Base-by-base conservation (phyloP, 495 filamentous ascomycete species). In the Podospora bellae-mahoneyi region DNA sequence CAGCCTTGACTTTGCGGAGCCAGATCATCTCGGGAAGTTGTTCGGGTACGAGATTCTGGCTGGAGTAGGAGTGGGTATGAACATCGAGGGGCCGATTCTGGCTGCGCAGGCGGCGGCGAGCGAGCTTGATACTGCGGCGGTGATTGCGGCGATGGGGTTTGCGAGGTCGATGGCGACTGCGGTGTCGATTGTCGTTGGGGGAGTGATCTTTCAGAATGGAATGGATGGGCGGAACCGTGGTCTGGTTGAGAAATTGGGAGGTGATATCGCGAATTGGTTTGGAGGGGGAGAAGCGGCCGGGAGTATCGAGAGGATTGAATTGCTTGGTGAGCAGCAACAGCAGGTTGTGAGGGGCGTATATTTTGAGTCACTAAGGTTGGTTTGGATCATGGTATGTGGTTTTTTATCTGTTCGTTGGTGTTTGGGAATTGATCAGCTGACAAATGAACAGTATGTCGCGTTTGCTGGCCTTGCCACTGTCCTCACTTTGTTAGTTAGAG, bases 51-150 rank as follows among this genome's bases (percentile, higher is more conserved):
- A 90, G 68, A 83, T 91, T 62, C 73, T 92, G 30, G 81, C 84
- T 10, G 91, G 90, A n/a, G 78, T 85, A 28, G 90, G 90, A 16
- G 77, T 85, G 19, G 89, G 87, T 0, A 84, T 86, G 15, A 82
- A 87, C 65, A 89, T 91, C 72, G 86, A 91, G 73, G 81, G 88
- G 0, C 91, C 92, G 1, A 82, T 93, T 26, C 87, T 95, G 44
- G 91, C 92, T 0, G 77, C 94, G 2, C 90, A 93, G 69, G 84
- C 86, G 23, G 81, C 82, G 56, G 84, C 91, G 58, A 77, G 85
- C 1, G 86, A 87, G 44, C 78, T 81, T 9, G 90, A 94, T 60
- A 89, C 88, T 5, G 92, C 88, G 0, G 86, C 89, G 1, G 90
- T 89, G 4, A 92, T 90, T 0, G 86, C 89, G 0, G 90, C 90